phyloP scores from a whole-genome alignment of 2,329 filamentous ascomycete genomes.

The Colletotrichum paranaense region DNA sequence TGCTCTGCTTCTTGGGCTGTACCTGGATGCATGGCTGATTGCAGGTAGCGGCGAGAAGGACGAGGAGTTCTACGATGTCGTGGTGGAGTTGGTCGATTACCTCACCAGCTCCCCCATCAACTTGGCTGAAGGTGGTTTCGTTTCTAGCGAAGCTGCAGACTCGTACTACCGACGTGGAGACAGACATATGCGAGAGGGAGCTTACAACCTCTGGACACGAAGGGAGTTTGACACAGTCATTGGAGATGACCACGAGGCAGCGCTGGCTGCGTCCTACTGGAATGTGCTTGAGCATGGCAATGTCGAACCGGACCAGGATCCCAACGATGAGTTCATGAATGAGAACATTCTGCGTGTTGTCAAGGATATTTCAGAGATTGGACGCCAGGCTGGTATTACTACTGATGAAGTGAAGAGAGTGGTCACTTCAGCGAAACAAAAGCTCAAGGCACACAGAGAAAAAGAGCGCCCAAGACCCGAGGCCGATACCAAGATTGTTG shows the following conservation, averaged over 20 bases:
- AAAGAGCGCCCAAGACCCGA: slow-evolving; percentile 80
- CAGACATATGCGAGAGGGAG: slow-evolving; percentile 86
- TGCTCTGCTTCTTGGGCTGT: slow-evolving; percentile 83
- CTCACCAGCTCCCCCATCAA: slow-evolving; percentile 78
- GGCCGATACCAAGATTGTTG: slow-evolving; percentile 89
- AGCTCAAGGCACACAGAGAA: slow-evolving; percentile 78
- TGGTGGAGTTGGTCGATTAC: slow-evolving; percentile 89
- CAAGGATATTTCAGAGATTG: slow-evolving; percentile 75
- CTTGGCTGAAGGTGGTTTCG: slow-evolving; percentile 78
- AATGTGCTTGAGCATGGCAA: slow-evolving; percentile 88
- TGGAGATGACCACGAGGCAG: slow-evolving; percentile 57
- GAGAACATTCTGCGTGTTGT: slow-evolving; percentile 87
- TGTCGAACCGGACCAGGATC: slow-evolving; percentile 83
- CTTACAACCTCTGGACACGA: slow-evolving; percentile 93
- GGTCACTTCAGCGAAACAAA: slow-evolving; percentile 73
- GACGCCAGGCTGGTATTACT: slow-evolving; percentile 78
- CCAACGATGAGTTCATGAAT: slow-evolving; percentile 93
- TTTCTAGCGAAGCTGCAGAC: slow-evolving; percentile 91
- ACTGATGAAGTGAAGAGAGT: slow-evolving; percentile 76
- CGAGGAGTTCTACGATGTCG: slow-evolving; percentile 79
- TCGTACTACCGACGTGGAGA: slow-evolving; percentile 81
- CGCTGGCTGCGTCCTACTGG: slow-evolving; percentile 85
- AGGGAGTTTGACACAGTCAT: slow-evolving; percentile 86
- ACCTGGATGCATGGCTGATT: slow-evolving; percentile 85
- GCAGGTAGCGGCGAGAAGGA: slow-evolving; percentile 58